Percentiles rank a stretch among this genome's conserved stretches.
These are phyloP conservation scores for Monilinia vaccinii-corymbosi DNA, from an alignment of 2,329 filamentous ascomycete genomes.

Conservation along the genomic window DNA sequence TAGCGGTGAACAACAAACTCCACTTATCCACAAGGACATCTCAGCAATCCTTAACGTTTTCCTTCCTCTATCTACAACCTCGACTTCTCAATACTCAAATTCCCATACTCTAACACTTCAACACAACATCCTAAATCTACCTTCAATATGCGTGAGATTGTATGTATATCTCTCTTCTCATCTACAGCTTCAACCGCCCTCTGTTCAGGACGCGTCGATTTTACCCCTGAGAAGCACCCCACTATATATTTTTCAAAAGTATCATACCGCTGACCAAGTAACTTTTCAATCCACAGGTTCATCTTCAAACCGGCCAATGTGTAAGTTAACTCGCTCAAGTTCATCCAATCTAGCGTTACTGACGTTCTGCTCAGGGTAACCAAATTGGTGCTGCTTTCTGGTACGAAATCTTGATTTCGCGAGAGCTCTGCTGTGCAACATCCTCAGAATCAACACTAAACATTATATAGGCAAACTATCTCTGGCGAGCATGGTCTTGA, in stretches of 20 bases:
- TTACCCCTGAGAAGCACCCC: conserved; percentile 31
- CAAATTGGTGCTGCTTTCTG: conserved; percentile 99
- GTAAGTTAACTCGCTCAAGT: conserved; percentile 47
- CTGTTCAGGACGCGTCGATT: conserved; percentile 32
- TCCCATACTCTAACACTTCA: conserved; percentile 7
- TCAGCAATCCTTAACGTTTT: conserved; percentile 16
- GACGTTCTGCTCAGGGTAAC: conserved; percentile 68
- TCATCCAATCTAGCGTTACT: conserved; percentile 12
- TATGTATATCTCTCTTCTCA: conserved; percentile 36
- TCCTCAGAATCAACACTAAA: conserved; percentile 32
- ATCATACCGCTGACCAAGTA: conserved; percentile 44
- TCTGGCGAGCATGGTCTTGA: conserved; percentile 94
- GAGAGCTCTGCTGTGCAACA: conserved; percentile 26
- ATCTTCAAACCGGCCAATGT: conserved; percentile 99
- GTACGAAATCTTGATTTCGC: conserved; percentile 40
- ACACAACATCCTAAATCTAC: conserved; percentile 21
- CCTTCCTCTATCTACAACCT: conserved; percentile 15
- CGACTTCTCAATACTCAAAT: conserved; percentile 9
- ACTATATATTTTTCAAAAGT: conserved; percentile 32
- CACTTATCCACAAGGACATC: conserved; percentile 19
- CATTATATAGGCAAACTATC: conserved; percentile 58
- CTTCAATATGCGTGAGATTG: conserved; percentile 65
- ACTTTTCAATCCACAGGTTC: conserved; percentile 61
- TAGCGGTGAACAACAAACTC: conserved; percentile 15
- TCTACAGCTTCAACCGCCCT: not conserved